phyloP scores from a whole-genome alignment of 2,329 filamentous ascomycete species.

The Mycosphaerelloides madeirae region DNA sequence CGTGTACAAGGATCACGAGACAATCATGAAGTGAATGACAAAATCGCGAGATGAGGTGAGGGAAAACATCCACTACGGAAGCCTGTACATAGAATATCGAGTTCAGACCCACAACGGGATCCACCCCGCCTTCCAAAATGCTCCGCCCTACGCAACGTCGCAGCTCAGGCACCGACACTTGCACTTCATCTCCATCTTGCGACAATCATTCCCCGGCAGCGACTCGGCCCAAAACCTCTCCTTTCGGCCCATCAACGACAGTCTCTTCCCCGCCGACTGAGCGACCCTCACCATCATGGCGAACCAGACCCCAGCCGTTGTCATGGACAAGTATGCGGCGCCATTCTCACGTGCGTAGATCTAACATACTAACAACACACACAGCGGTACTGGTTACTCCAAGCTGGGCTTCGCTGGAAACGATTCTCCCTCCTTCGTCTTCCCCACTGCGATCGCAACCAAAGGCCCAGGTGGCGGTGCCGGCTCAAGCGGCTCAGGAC shows the following conservation, averaged over 20 bases:
- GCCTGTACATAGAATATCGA: too few species aligned
- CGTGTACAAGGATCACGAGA: too few species aligned
- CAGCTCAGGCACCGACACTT: neutral
- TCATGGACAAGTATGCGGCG: slow-evolving; percentile 94
- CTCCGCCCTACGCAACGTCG: neutral
- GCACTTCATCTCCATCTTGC: neutral
- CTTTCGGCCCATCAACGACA: neutral
- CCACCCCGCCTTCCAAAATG: neutral
- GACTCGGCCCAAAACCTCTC: too few species aligned
- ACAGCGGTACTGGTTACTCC: slow-evolving; percentile 96
- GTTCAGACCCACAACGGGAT: too few species aligned
- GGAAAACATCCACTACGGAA: too few species aligned
- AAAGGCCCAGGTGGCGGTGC: slow-evolving; percentile 66
- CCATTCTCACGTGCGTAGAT: slow-evolving; percentile 1
- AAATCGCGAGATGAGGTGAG: too few species aligned
- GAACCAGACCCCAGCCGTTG: slow-evolving; percentile 98
- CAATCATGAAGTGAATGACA: too few species aligned
- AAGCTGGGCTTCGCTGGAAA: slow-evolving; percentile 99
- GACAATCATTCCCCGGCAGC: neutral
- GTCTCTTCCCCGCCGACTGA: slow-evolving; percentile 1
- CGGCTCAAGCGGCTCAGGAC: slow-evolving; percentile 71
- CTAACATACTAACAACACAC: slow-evolving; percentile 19
- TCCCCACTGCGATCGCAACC: slow-evolving; percentile 96
- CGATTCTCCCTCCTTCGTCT: slow-evolving; percentile 98
- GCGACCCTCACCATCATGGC: slow-evolving; percentile 61